phyloP scores from a whole-genome alignment of 768 basidiomycete genomes.

The Tylopilus sp. region DNA sequence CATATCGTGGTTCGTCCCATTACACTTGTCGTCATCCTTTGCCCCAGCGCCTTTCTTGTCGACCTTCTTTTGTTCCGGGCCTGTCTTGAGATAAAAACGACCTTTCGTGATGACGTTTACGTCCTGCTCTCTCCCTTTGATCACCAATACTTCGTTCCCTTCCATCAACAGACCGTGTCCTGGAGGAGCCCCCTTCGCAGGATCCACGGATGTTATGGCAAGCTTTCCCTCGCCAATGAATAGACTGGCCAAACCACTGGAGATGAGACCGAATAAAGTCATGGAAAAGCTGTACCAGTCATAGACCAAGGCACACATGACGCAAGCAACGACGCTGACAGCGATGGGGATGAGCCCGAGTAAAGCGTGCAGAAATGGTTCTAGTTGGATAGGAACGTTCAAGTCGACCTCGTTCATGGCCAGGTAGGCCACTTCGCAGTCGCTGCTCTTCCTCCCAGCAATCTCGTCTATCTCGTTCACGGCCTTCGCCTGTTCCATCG shows the following conservation, averaged over 20 bases:
- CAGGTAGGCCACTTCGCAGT: background rate
- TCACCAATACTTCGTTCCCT: constrained; percentile 19
- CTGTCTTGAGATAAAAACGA: constrained; percentile 20
- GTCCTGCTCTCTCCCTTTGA: constrained; percentile 27
- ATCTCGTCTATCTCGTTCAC: background rate
- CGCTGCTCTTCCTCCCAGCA: background rate
- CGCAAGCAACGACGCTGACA: constrained; percentile 22
- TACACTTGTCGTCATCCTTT: background rate
- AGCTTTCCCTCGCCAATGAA: constrained; percentile 26
- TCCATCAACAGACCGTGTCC: constrained; percentile 29
- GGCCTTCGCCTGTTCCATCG: constrained; percentile 15
- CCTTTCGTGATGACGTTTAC: constrained; percentile 32
- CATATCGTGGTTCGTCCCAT: background rate
- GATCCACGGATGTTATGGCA: constrained; percentile 7
- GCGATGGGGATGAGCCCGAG: constrained; percentile 25
- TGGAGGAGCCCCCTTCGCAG: constrained; percentile 21
- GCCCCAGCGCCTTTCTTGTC: background rate
- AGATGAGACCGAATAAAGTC: constrained; percentile 32
- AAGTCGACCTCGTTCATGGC: background rate
- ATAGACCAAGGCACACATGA: constrained; percentile 16
- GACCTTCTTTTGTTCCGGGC: background rate
- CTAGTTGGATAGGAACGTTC: background rate
- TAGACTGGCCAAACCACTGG: constrained; percentile 26
- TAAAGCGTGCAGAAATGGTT: constrained; percentile 5
- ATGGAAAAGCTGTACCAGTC: constrained; percentile 32